phyloP scores from a whole-genome alignment of 2,329 filamentous ascomycete genomes.

The Penicillium sp. region DNA sequence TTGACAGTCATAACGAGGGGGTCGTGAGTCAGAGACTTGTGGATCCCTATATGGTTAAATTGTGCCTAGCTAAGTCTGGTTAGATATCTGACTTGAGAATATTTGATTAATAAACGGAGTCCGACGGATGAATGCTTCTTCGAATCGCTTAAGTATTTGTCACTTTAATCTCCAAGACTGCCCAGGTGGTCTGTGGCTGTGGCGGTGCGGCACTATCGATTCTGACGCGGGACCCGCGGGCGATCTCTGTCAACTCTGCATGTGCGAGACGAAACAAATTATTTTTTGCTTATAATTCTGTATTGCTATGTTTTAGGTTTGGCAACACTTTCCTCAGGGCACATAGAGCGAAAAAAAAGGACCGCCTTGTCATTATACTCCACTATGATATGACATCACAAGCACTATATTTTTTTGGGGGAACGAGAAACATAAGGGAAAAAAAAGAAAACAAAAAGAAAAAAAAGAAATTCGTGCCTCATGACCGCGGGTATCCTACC shows the following conservation, averaged over 20 bases:
- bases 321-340: not conserved
- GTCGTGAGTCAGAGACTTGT: not conserved
- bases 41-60: not conserved
- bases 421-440: conserved; percentile 1
- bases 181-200: conserved; percentile 16
- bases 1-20: not conserved
- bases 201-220: conserved; percentile 28
- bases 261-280: not conserved
- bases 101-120: not conserved
- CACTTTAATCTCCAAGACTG: not conserved
- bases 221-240: conserved; percentile 15
- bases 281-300: not conserved
- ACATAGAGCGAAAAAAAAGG: not conserved
- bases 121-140: not conserved
- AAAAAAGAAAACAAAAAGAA: conserved; percentile 1
- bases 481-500: conserved; percentile 24
- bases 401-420: conserved; percentile 4
- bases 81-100: not conserved
- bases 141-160: conserved; percentile 19
- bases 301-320: not conserved
- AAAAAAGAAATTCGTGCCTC: conserved; percentile 25
- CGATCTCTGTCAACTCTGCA: conserved; percentile 17
- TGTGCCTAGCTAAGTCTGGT: not conserved
- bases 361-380: conserved; percentile 5
- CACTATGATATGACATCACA: conserved; percentile 1